Conservation (phyloP, 768 basidiomycete genomes). For the Boletales sp. region DNA sequence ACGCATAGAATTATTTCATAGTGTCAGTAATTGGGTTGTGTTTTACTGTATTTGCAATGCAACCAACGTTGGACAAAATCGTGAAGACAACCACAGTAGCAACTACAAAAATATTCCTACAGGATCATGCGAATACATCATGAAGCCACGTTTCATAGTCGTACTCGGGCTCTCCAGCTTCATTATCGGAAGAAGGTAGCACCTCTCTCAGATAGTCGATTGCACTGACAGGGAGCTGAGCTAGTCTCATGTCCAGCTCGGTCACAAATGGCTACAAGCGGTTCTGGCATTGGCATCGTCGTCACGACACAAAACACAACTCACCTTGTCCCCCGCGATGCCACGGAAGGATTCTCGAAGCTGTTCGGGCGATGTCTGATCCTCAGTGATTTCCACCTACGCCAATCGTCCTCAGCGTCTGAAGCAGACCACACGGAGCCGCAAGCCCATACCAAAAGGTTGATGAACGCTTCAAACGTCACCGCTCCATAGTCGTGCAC, state of each 20-base stretch:
- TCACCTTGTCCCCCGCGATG: slow-evolving; percentile 85
- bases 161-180: slow-evolving; percentile 61
- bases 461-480: slow-evolving; percentile 91
- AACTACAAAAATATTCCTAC: too few species aligned
- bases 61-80: background rate
- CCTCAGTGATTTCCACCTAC: slow-evolving; percentile 93
- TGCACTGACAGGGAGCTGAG: slow-evolving; percentile 68
- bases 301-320: slow-evolving; percentile 8
- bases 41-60: slow-evolving; percentile 12
- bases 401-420: slow-evolving; percentile 2
- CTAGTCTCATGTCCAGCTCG: slow-evolving; percentile 85
- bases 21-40: slow-evolving; percentile 14
- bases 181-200: slow-evolving; percentile 61
- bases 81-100: too few species aligned
- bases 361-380: slow-evolving; percentile 90
- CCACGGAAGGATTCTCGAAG: slow-evolving; percentile 91
- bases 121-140: slow-evolving; percentile 60
- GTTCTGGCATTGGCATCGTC: background rate
- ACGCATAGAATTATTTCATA: slow-evolving; percentile 46
- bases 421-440: background rate
- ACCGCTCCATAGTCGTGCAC: slow-evolving; percentile 81
- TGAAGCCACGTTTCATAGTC: slow-evolving; percentile 84
- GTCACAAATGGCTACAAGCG: slow-evolving; percentile 78
- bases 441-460: slow-evolving; percentile 64
- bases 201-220: slow-evolving; percentile 81